A percentile compares a stretch with the other conserved stretches of the same genome.
These are phyloP conservation scores for Typha latifolia DNA, from an alignment of 176 grass and related monocot genomes.

Conservation along the genomic window DNA sequence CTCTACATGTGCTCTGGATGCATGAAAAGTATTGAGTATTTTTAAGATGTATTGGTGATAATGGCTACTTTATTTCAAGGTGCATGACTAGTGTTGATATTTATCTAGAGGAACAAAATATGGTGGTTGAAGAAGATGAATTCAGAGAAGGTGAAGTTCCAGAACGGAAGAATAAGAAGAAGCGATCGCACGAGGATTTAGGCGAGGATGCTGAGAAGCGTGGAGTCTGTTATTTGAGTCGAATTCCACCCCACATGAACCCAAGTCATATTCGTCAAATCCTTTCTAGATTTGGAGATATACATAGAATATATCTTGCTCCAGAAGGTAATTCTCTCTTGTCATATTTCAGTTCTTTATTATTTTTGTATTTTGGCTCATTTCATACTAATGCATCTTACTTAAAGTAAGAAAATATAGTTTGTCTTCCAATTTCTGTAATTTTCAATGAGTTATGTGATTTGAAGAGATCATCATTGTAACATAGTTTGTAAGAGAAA, in stretches of 20 bases:
- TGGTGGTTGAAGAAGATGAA: conserved; percentile 2
- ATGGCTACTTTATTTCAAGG: not conserved
- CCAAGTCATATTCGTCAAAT: conserved; percentile 81
- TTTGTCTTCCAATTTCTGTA: no score
- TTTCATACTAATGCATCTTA: no score
- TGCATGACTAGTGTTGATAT: not conserved
- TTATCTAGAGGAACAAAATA: not conserved
- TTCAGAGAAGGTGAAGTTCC: conserved; percentile 19
- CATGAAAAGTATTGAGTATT: no score
- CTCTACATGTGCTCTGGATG: no score
- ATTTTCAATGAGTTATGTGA: no score
- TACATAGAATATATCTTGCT: conserved; percentile 75
- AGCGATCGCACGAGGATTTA: conserved; percentile 16
- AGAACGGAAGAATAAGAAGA: conserved; percentile 12
- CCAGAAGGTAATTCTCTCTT: conserved; percentile 51
- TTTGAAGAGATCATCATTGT: no score
- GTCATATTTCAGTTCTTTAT: no score
- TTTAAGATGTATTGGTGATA: not conserved
- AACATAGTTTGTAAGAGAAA: no score
- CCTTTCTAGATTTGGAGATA: conserved; percentile 76
- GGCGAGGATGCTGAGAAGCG: conserved; percentile 30
- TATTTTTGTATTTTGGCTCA: no score
- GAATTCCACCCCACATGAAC: conserved; percentile 85
- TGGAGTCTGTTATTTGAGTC: conserved; percentile 86
- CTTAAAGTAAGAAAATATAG: no score